Evolutionary conservation across 2,329 filamentous ascomycete genomes (phyloP), one percentile per base, ranked within the genome.

Genomic region (Arthrobotrys megalospora): DNA sequence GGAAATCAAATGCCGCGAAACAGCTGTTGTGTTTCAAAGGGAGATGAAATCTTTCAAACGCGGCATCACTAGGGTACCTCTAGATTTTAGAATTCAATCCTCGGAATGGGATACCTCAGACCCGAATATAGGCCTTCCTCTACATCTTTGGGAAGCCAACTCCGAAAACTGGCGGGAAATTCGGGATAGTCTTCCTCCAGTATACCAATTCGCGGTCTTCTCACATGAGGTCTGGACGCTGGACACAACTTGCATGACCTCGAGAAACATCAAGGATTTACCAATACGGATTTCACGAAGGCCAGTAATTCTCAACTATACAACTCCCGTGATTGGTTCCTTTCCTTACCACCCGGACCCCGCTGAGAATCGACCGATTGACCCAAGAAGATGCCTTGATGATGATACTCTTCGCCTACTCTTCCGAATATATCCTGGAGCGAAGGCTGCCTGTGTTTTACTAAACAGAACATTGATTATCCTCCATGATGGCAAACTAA

Each of bases 281-380:
- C 63, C 63, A n/a, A 28, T 60, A 28, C 45, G 63, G 2, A 75
- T 75, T 10, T 63, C 63, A 12, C 62, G 50, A 55, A 43, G 41
- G 16, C 70, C 70, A 12, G 52, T 75, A n/a, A 63, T 75, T 14
- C 43, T 75, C 8, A 67, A 68, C 10, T 62, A 67, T 10, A 6
- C 28, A n/a, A 63, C 62, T 12, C 21, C 52, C 12, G 16, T 62
- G 28, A 24, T 68, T 28, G 70, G 43, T 10, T 45, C 52, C 43
- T 75, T 67, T 32, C 32, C 16, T 2, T 32, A 53, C 38, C 43
- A 8, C 11, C n/a, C 43, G 3, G 70, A 75, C 28, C 70, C 70
- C 2, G 11, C 16, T n/a, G 63, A 32, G 16, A 45, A 50, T 16
- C 34, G 1, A 11, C 52, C 12, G 36, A 75, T 75, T 8, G 45